Percentiles rank a stretch among this genome's conserved stretches.
These are phyloP conservation scores for Oehlia diaphana DNA, from an alignment of 192 early-diverging fungal species.

Conservation along the genomic window DNA sequence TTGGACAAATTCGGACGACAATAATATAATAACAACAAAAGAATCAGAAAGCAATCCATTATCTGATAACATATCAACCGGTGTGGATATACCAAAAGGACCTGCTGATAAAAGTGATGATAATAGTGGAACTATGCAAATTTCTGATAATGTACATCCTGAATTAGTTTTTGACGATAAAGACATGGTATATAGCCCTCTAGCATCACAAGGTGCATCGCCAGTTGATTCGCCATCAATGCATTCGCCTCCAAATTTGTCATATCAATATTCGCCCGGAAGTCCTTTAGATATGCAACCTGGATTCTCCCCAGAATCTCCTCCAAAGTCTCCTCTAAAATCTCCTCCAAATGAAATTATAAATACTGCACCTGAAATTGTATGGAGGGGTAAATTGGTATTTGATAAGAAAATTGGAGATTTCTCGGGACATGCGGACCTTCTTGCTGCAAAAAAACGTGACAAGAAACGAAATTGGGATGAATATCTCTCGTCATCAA, in stretches of 20 bases:
- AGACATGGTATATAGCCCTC: not conserved
- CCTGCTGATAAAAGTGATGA: not conserved
- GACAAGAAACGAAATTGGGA: slow-evolving; percentile 47
- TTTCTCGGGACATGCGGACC: slow-evolving; percentile 55
- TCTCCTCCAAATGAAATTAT: not conserved
- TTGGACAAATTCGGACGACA: not conserved
- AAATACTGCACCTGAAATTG: not conserved
- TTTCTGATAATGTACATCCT: not conserved
- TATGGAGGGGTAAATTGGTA: slow-evolving; percentile 62
- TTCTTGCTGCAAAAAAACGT: slow-evolving; percentile 58
- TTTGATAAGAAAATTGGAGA: slow-evolving; percentile 45
- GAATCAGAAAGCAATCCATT: not conserved
- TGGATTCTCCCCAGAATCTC: not conserved
- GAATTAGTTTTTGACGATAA: not conserved
- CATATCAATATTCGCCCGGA: not conserved
- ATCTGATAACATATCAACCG: not conserved
- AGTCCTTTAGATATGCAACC: slow-evolving; percentile 1
- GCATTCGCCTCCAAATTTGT: slow-evolving; percentile 11
- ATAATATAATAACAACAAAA: not conserved
- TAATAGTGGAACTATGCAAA: not conserved
- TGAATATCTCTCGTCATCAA: slow-evolving; percentile 54
- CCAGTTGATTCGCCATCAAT: not conserved
- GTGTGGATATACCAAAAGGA: not conserved
- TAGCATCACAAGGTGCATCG: not conserved
- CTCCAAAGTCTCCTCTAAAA: too few relatives aligned